Base-by-base conservation (phyloP, 495 filamentous ascomycete genomes). In the Clohesyomyces aquaticus region DNA sequence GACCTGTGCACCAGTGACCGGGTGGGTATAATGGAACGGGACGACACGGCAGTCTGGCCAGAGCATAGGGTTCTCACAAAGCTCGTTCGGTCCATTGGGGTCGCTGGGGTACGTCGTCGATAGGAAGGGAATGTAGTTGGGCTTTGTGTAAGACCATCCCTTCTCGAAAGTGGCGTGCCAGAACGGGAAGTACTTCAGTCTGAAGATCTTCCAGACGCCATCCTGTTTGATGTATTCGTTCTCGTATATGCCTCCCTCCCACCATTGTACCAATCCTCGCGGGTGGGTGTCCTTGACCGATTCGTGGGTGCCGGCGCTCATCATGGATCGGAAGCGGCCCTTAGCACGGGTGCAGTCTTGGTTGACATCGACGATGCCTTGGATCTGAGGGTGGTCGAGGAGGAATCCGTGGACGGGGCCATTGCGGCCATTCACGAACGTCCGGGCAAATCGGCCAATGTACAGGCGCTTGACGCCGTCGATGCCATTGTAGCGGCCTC, bases 201-300 rank as follows among this genome's bases (percentile, higher is more conserved):
- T 70, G 69, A 80, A 81, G 42, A 84, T 74, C 74, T 81, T 82
- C 81, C 81, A 84, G 26, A 76, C 73, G 16, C 81, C 81, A 62
- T 79, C 71, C 63, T 83, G 80, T 72, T 84, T 84, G 71, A 82
- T 77, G 69, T 84, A 84, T 70, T 84, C 81, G 65, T 84, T 84
- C 73, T 84, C 81, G 72, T 84, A 84, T 56, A 84, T 71, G 4
- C 81, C 81, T 22, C 81, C 81, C 63, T 83, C 81, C 79, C 81
- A 83, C 81, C 81, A 83, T 65, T 84, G 81, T 8, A 76, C 72
- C 49, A 80, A 75, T 8, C 81, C 81, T 43, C 77, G 73, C 4
- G 81, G 81, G 59, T 82, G 78, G 22, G 69, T 73, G 18, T 78
- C 77, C 47, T 75, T 71, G 50, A 82, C 75, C 41, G 71, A 75